Base-by-base conservation (phyloP, 2,329 filamentous ascomycete genomes). In the Pyrenophora seminiperda region DNA sequence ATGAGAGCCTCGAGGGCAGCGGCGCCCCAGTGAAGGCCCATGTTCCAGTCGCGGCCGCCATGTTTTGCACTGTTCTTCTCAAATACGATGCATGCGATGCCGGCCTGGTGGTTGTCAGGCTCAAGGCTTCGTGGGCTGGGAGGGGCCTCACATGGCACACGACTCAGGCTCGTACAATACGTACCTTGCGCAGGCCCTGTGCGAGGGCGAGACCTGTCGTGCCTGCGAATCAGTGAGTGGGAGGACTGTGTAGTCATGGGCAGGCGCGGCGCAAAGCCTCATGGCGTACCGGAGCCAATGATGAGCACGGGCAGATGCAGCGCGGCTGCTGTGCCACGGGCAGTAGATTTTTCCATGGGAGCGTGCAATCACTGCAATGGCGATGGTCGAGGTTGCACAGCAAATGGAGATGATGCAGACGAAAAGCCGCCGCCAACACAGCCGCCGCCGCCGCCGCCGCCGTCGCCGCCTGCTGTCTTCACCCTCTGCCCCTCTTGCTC, bases 21-120 rank as follows among this genome's bases (percentile, higher is more conserved):
- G 6, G 86, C 75, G 4, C 81, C 82, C 83, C 83, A 87, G 63
- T 86, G 82, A 48, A 87, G 73, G 0, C 83, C 86, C 48, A 87
- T 72, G 3, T 83, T 85, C 85, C 84, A 87, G 54, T 84, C 83
- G 72, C 80, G 24, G 77, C 80, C 48, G 68, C 73, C 33, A 31
- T 59, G 53, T 27, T 80, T 72, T 32, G 79, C 75, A 4, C 62
- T 49, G 55, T 83, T 80, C 33, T 81, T 81, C 68, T 86, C 83
- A 60, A 81, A 85, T 34, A 86, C 78, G 30, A 66, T 73, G 66
- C 82, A 85, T 53, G 50, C 32, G 42, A 73, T 65, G 5, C 66
- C 65, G 14, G 65, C 65, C 71, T 74, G 27, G 34, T 43, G 40
- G 39, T 53, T 37, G 59, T 58, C 19, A 47, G 39, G 15, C 17